Base-by-base conservation (phyloP, 306 rosid genomes). In the Urtica urens region DNA sequence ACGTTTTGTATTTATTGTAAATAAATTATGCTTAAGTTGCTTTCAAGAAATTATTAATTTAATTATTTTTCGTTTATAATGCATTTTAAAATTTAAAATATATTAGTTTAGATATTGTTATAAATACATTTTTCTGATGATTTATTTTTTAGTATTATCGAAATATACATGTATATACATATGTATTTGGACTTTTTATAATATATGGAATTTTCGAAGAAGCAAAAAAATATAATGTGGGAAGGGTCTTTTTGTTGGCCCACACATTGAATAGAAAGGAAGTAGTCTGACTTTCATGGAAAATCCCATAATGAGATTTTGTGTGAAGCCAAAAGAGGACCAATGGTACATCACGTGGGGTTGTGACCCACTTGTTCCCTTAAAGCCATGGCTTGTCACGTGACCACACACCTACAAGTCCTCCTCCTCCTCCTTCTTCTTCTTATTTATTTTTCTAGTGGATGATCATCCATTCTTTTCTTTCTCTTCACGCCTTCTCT, bases 271-370 rank as follows among this genome's bases (percentile, higher is more conserved):
- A 53, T 63, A 51, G 35, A 29, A 33, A 23, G 43, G 28, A 49
- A 25, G 46, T 34, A 56, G 66, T 59, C 65, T 52, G 83, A 76
- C 66, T 59, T 66, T 49, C 60, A 64, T 33, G 37, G 66, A 79
- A 74, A 68, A 79, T 76, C 71, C 70, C 66, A 72, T 56, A 66
- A 58, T 64, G 49, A 73, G 87, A 77, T 73, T 46, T 68, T 57
- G 80, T n/a, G n/a, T 61, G 68, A 40, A 58, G 57, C 21, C 4
- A 53, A 29, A 49, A 35, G 37, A 61, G 52, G 72, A 68, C 72
- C 82, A 76, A 63, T 70, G 82, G 77, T 74, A n/a, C 66, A 64
- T 73, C 94, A 87, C 94, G 96, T 80, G 86, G 86, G 67, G 53
- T 68, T 51, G 31, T 56, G 94, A 28, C 88, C 93, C 85, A 65